Conservation (phyloP, 257 asterid species). For the Dorcoceras hygrometricum region DNA sequence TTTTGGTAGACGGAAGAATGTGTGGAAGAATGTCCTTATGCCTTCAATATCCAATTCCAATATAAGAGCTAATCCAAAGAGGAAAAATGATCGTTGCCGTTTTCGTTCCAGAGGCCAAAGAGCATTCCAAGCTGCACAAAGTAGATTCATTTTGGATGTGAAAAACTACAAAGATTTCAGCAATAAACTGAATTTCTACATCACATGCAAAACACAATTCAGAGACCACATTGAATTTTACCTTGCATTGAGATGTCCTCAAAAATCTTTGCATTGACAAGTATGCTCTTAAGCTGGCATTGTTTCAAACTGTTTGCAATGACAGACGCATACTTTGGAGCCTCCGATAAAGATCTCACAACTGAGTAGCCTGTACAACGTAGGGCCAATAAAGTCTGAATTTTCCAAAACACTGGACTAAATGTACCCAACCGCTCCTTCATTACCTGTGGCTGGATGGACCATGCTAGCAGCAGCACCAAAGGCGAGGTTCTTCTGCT, state of each 20-base stretch:
- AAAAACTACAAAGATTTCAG: conserved; percentile 2
- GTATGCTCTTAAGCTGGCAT: conserved; percentile 36
- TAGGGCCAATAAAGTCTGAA: background rate
- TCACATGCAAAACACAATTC: background rate
- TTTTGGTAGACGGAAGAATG: conserved; percentile 82
- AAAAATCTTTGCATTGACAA: conserved; percentile 37
- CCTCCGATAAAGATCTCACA: conserved; percentile 95
- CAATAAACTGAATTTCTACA: background rate
- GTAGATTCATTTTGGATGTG: conserved; percentile 17
- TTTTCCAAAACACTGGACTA: conserved; percentile 8
- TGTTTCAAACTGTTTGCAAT: conserved; percentile 71
- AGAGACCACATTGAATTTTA: conserved; percentile 25
- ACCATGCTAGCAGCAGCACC: conserved; percentile 99
- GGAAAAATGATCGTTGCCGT: conserved; percentile 90
- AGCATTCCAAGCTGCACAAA: conserved; percentile 81
- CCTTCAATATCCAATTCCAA: conserved; percentile 83
- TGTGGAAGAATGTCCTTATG: conserved; percentile 75
- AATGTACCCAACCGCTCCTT: background rate
- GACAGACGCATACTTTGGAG: conserved; percentile 86
- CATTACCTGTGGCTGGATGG: conserved; percentile 96
- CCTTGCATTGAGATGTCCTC: conserved; percentile 79
- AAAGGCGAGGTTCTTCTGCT: conserved; percentile 94
- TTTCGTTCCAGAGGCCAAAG: conserved; percentile 98
- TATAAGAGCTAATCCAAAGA: conserved; percentile 94
- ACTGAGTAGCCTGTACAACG: conserved; percentile 77